phyloP scores from a whole-genome alignment of 352 stramenopile genomes.

The Globisporangium apiculatum region DNA sequence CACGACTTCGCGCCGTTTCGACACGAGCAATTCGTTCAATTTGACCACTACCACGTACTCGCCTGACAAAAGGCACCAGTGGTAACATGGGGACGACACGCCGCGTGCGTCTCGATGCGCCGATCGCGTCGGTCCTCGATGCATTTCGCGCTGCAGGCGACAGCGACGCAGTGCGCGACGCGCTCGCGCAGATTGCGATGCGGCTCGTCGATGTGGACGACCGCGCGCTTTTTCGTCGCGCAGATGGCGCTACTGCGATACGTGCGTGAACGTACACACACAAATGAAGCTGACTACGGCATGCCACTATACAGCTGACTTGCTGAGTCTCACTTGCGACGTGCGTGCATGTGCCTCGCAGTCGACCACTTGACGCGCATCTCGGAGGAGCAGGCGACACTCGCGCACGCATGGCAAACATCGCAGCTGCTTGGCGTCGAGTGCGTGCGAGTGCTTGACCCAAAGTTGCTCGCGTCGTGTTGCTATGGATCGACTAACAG shows the following conservation, averaged over 20 bases:
- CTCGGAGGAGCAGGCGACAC: constrained; percentile 47
- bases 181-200: constrained; percentile 52
- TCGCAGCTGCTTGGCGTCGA: constrained; percentile 26
- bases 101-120: constrained; percentile 17
- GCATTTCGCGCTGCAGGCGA: constrained; percentile 25
- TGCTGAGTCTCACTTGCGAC: not conserved
- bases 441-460: constrained; percentile 9
- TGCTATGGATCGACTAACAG: not conserved
- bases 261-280: constrained; percentile 13
- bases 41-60: not conserved
- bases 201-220: constrained; percentile 41
- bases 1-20: too few relatives aligned
- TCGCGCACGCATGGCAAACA: constrained; percentile 26
- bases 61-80: not conserved
- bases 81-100: constrained; percentile 6
- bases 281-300: too few relatives aligned
- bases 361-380: constrained; percentile 53
- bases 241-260: constrained; percentile 47
- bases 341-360: constrained; percentile 11
- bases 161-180: constrained; percentile 25
- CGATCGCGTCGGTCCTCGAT: constrained; percentile 35
- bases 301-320: too few relatives aligned
- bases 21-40: too few relatives aligned
- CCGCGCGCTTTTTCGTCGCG: constrained; percentile 41
- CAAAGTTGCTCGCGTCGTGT: not conserved